Evolutionary conservation across 192 early-diverging fungal genomes (phyloP), one percentile per base, ranked within the genome.

Genomic region (Gryganskiella cystojenkinii): DNA sequence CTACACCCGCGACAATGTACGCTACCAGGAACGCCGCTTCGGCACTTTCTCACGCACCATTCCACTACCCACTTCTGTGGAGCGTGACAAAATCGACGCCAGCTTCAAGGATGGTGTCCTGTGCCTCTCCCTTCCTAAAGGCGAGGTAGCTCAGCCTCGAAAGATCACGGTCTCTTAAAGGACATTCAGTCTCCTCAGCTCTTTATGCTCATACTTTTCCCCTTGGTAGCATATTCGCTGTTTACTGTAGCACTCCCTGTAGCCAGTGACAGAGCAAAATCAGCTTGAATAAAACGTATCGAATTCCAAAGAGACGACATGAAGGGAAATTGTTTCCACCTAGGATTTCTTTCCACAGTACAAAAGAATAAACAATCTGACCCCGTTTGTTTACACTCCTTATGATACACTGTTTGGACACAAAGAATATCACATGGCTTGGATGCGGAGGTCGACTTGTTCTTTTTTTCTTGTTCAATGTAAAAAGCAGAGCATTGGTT

Each of bases 101-200:
- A 87, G 74, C 35, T 80, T 84, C 52, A 58, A 90, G 5, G 64
- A 90, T 65, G 89, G 89, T 10, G 72, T 90, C 19, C 68, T 90
- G 28, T 70, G 83, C 63, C 44, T 90, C 8, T 45, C 25, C 40
- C 31, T 89, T 40, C 80, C 79, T 5, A 89, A 89, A 72, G 66
- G 56, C 3, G 76, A 67, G 34, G 54, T 55, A 27, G 8, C 63
- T 4, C 8, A 28, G 15, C 52, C 63, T 35, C 88, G 83, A 70
- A 82, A 87, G 61, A 88, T 90, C 27, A 63, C 70, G 2, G 76
- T 90, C 61, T 19, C 53, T 2, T 81, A 74, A 71, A 51, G 35
- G 31, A 40, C 11, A 14, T 44, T 13, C 11, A 42, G 24, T 9
- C 34, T 45, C 28, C n/a, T n/a, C n/a, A n/a, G n/a, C n/a, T 28